Evolutionary conservation across 306 rosid genomes (phyloP).

Genomic region (Pachyrhizus erosus): DNA sequence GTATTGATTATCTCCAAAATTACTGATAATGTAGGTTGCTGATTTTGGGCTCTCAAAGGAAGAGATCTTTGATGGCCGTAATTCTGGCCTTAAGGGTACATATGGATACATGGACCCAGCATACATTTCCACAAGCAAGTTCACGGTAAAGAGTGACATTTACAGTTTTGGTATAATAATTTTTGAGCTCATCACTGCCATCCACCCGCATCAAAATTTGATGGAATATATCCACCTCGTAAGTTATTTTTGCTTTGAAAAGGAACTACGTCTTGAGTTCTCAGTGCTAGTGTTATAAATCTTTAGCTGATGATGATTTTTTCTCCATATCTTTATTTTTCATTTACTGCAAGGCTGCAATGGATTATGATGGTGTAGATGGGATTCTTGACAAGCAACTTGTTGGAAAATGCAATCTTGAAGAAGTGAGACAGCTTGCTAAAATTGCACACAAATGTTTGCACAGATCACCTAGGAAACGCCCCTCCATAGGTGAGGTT

Average conservation of each 20-base stretch:
- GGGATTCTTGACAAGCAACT: conserved; percentile 72
- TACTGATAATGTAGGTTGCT: conserved; percentile 60
- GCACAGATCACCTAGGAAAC: conserved; percentile 56
- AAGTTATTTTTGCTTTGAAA: conserved; percentile 47
- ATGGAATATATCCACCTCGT: conserved; percentile 76
- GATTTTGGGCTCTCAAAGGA: conserved; percentile 89
- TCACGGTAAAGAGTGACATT: conserved; percentile 82
- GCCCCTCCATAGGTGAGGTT: conserved; percentile 72
- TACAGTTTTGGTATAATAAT: conserved; percentile 82
- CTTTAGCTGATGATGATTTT: neutral
- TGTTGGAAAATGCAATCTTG: conserved; percentile 64
- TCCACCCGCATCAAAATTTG: conserved; percentile 82
- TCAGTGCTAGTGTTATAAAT: neutral
- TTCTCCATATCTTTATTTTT: neutral
- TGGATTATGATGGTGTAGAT: conserved; percentile 76
- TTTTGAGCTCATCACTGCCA: conserved; percentile 82
- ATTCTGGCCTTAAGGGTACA: conserved; percentile 81
- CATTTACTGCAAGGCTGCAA: conserved; percentile 60
- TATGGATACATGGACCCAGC: conserved; percentile 81
- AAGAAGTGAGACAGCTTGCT: conserved; percentile 72
- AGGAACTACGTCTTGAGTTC: neutral
- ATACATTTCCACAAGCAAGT: conserved; percentile 70
- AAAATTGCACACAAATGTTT: conserved; percentile 74
- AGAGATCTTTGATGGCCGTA: conserved; percentile 66
- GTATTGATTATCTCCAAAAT: conserved; percentile 20